Evolutionary conservation across 129 eudicot genomes (phyloP), one percentile per base, ranked within the genome.

Genomic region (Scalesia atractyloides): DNA sequence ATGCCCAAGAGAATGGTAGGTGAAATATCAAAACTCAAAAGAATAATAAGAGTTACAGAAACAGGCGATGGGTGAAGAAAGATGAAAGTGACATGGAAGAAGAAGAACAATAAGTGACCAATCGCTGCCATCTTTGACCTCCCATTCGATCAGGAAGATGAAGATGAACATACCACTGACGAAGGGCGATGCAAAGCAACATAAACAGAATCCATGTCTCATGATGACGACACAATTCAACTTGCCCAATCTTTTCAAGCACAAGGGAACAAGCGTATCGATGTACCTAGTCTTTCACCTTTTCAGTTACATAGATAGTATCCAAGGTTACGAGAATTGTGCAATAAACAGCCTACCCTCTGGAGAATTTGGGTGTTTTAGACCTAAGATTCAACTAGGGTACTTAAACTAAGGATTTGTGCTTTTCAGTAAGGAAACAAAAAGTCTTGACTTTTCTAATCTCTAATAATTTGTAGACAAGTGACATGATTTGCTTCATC

Each of bases 31-130:
- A 24, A 24, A 24, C 26, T 24, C 2, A 24, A 24, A 24, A 24
- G 26, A 24, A 24, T 24, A 24, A 24, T 24, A 24, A 24, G 26
- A 24, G 26, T 24, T 24, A 24, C 26, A 24, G 26, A 24, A 24
- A 24, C 26, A 24, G 2, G 26, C 26, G 26, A 2, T 24, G 26
- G n/a, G 51, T 12, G 51, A 53, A 56, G 60, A 24, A 68, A 18
- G 72, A 85, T 88, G 95, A 85, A 88, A 84, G 22, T 88, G 80
- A 78, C 88, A 49, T 88, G 90, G 90, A 87, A 84, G 79, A 79
- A 64, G 75, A 81, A 79, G 77, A 72, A 67, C 46, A 75, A 78
- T 30, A 86, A 86, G 65, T 81, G 86, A 22, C 86, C 85, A 39
- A 47, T 76, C 36, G 16, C 79, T 60, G 11, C 72, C 66, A 66